Percentiles rank a stretch among this genome's conserved stretches.
Evolutionary conservation across 352 stramenopile species (phyloP).

Genomic region (Phytopythium sindhum): DNA sequence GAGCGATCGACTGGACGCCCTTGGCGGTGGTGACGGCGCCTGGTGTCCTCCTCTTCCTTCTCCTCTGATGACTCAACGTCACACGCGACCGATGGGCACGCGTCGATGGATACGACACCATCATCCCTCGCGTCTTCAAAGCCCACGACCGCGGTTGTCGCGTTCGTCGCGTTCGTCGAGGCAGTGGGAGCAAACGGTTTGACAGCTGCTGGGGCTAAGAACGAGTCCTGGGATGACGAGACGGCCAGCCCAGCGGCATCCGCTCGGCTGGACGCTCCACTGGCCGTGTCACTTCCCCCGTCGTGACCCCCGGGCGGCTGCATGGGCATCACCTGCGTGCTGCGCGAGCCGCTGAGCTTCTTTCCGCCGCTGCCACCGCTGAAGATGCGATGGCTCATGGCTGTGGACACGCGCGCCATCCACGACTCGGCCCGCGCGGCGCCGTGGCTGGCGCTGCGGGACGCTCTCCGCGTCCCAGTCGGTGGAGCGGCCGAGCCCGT

Average conservation of each 20-base stretch:
- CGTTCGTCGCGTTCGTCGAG: not conserved
- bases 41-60: conserved; percentile 1
- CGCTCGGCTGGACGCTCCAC: not conserved
- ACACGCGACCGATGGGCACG: conserved; percentile 32
- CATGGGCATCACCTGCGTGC: conserved; percentile 60
- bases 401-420: conserved; percentile 60
- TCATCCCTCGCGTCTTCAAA: conserved; percentile 5
- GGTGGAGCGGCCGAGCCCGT: not conserved
- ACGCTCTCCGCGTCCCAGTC: conserved; percentile 20
- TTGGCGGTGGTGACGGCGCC: not conserved
- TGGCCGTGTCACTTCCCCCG: not conserved
- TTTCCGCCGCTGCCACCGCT: conserved; percentile 18
- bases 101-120: conserved; percentile 8
- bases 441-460: conserved; percentile 14
- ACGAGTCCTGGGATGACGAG: conserved; percentile 25
- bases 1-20: not conserved
- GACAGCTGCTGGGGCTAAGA: not conserved
- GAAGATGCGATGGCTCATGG: conserved; percentile 67
- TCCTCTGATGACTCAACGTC: conserved; percentile 25
- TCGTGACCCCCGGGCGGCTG: not conserved
- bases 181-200: not conserved
- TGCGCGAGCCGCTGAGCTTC: conserved; percentile 45
- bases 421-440: conserved; percentile 43
- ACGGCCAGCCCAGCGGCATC: conserved; percentile 14
- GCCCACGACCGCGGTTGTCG: not conserved